Base-by-base conservation (phyloP, 371 early-diverging fungal genomes). In the Zychaea mexicana region DNA sequence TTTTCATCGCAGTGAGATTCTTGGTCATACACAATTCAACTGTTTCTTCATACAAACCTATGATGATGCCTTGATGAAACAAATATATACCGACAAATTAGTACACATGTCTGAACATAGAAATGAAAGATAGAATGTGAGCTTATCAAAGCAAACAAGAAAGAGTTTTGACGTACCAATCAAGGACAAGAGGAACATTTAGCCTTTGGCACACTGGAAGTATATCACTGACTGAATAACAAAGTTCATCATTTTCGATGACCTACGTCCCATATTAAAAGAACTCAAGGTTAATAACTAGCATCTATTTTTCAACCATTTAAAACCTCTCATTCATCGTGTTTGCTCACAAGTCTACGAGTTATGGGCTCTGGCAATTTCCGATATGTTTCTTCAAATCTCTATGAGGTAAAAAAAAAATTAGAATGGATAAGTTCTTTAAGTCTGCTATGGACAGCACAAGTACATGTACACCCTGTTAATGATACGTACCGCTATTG, bases 81-180 rank as follows among this genome's bases (percentile, higher is more conserved):
- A 12, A 0, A 45, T 47, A 46, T n/a, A n/a, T n/a, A n/a, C n/a
- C n/a, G n/a, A n/a, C n/a, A n/a, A n/a, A n/a, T n/a, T n/a, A n/a
- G n/a, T n/a, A n/a, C n/a, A n/a, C n/a, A n/a, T n/a, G n/a, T n/a
- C n/a, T n/a, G n/a, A n/a, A n/a, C n/a, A n/a, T n/a, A n/a, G n/a
- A n/a, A n/a, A n/a, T n/a, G n/a, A n/a, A n/a, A n/a, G n/a, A n/a
- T n/a, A n/a, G n/a, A n/a, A n/a, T n/a, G n/a, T n/a, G n/a, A n/a
- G n/a, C n/a, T n/a, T n/a, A n/a, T n/a, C n/a, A n/a, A n/a, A n/a
- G n/a, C n/a, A n/a, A n/a, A n/a, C n/a, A n/a, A n/a, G n/a, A n/a
- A n/a, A n/a, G n/a, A n/a, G n/a, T n/a, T n/a, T n/a, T n/a, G n/a
- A 54, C 61, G 46, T 72, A 79, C 82, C 82, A 81, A 31, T 83